Evolutionary conservation across 768 basidiomycete genomes (phyloP).

Genomic region (Hygrophoropsis aurantiaca): DNA sequence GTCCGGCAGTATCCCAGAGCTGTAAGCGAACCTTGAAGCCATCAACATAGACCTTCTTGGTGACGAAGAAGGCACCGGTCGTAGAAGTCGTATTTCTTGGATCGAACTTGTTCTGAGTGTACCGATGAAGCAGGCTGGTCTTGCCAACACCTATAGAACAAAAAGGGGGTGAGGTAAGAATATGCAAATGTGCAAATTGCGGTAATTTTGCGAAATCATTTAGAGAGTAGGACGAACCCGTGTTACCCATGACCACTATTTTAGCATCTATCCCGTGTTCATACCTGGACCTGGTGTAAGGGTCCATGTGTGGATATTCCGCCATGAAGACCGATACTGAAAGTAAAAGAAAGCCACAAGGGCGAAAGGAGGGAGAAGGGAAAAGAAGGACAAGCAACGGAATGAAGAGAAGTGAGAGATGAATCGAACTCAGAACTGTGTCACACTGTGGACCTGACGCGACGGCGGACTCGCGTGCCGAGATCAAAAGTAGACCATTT

Average conservation of each 20-base stretch:
- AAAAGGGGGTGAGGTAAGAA: slow-evolving; percentile 1
- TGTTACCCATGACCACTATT: slow-evolving; percentile 93
- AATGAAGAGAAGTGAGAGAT: slow-evolving; percentile 30
- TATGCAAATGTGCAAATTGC: slow-evolving; percentile 12
- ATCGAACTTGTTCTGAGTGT: slow-evolving; percentile 89
- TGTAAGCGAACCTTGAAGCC: slow-evolving; percentile 85
- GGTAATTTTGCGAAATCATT: slow-evolving; percentile 7
- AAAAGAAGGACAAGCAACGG: slow-evolving; percentile 30
- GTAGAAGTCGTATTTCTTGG: slow-evolving; percentile 87
- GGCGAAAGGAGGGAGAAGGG: slow-evolving; percentile 39
- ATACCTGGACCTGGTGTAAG: slow-evolving; percentile 66
- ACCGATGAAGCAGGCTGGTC: slow-evolving; percentile 86
- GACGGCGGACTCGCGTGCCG: slow-evolving; percentile 32
- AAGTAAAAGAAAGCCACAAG: slow-evolving; percentile 41
- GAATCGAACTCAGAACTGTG: slow-evolving; percentile 24
- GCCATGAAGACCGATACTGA: slow-evolving; percentile 43
- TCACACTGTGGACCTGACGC: slow-evolving; percentile 30
- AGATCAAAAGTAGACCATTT: slow-evolving; percentile 4
- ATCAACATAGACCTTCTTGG: slow-evolving; percentile 86
- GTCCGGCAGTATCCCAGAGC: slow-evolving; percentile 92
- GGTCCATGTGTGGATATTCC: slow-evolving; percentile 61
- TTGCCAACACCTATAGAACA: slow-evolving; percentile 75
- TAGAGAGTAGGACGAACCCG: slow-evolving; percentile 38
- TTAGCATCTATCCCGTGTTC: slow-evolving; percentile 90
- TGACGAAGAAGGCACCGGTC: slow-evolving; percentile 90